These are phyloP conservation scores for Turnera subulata DNA, from an alignment of 345 rosid genomes.

Conservation along the genomic window DNA sequence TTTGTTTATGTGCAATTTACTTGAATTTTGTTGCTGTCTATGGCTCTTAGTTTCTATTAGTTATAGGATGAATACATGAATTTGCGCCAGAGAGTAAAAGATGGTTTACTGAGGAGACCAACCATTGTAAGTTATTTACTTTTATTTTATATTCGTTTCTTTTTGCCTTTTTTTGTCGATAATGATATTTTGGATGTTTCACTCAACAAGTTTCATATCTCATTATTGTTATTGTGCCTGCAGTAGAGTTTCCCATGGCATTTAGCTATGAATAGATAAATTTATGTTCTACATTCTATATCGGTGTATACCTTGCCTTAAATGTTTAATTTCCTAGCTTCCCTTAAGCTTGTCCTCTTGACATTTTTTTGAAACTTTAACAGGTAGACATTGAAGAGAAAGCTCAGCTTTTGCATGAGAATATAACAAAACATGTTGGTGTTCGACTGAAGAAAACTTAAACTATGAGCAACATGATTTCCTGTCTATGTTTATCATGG, in stretches of 20 bases:
- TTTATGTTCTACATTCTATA: background rate
- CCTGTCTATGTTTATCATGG: background rate
- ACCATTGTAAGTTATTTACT: conserved; percentile 52
- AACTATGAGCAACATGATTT: background rate
- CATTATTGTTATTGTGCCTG: background rate
- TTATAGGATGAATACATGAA: conserved; percentile 85
- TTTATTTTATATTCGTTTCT: background rate
- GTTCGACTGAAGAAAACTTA: conserved; percentile 7
- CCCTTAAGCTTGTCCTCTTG: conserved; percentile 5
- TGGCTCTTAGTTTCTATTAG: conserved; percentile 16
- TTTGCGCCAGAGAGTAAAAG: conserved; percentile 48
- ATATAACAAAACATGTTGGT: conserved; percentile 76
- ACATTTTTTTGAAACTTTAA: conserved; percentile 22
- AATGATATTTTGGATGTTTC: background rate
- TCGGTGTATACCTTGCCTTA: background rate
- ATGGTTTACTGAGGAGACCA: conserved; percentile 52
- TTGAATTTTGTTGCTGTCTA: background rate
- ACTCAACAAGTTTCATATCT: background rate
- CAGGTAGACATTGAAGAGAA: conserved; percentile 74
- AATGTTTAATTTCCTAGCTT: background rate
- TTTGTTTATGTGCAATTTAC: background rate
- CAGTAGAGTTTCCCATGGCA: background rate
- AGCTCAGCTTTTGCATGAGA: conserved; percentile 55
- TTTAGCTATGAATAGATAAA: background rate
- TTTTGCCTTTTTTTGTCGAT: background rate